Evolutionary conservation across 768 basidiomycete species (phyloP).

Genomic region (Mycena venus): DNA sequence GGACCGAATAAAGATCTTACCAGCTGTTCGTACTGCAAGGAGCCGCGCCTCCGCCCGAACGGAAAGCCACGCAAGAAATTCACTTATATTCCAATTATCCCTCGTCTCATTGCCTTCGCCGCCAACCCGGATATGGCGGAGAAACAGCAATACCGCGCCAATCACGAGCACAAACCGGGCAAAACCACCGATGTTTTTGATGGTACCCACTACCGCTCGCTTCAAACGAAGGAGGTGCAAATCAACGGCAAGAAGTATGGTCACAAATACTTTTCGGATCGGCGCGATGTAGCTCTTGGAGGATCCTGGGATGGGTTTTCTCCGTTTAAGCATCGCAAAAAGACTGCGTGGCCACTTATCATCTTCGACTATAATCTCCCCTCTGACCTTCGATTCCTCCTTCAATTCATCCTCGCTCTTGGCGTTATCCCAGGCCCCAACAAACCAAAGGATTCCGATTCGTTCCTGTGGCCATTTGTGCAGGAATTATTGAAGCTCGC

Average conservation of each 20-base stretch:
- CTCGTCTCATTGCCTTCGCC: too few species aligned
- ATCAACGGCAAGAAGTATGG: not conserved
- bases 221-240: not conserved
- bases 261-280: not conserved
- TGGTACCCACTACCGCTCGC: not conserved
- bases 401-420: not conserved
- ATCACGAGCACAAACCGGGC: not conserved
- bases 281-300: not conserved
- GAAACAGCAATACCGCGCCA: not conserved
- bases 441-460: too few species aligned
- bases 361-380: not conserved
- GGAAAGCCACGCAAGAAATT: too few species aligned
- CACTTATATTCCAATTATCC: too few species aligned
- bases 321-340: not conserved
- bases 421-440: not conserved
- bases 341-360: not conserved
- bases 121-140: not conserved
- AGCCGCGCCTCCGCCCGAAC: too few species aligned
- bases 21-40: too few species aligned
- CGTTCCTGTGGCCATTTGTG: too few species aligned
- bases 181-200: not conserved
- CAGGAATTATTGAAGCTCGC: not conserved
- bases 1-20: too few species aligned
- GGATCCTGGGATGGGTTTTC: too few species aligned
- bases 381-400: not conserved